Evolutionary conservation across 148 eudicot genomes (phyloP), one percentile per base, ranked within the genome.

Genomic region (Fagopyrum esculentum): DNA sequence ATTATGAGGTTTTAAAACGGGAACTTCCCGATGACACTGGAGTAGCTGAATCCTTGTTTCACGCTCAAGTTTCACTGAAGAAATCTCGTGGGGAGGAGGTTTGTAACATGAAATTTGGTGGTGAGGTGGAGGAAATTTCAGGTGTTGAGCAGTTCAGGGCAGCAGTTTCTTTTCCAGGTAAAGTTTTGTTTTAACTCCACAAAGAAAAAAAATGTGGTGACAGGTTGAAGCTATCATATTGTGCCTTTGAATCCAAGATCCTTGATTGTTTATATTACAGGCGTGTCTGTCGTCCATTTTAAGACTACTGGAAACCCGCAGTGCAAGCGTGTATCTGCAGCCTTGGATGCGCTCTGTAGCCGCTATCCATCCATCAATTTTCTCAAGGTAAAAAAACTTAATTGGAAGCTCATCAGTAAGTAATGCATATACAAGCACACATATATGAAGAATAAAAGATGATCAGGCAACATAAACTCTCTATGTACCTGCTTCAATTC

Each of bases 351-450:
- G 10, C 79, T 94, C n/a, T 89, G 96, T 71, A 76, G 73, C 47
- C 89, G 86, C 56, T 89, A 90, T 79, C 93, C 97, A 4, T 86
- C 89, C 71, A 82, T 90, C 61, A 92, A 83, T 78, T 95, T 95
- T 78, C 84, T 90, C 49, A 89, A 86, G 97, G 97, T 91, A 77
- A 35, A 35, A 35, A 35, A 2, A 2, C 40, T 35, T 1, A 2
- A 35, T 0, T 35, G 3, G 40, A 35, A 35, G 40, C 40, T n/a
- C n/a, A n/a, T 30, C 2, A 30, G 35, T 30, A 30, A 30, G 35
- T 30, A 30, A 30, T 30, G 35, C 35, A 8, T 49, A 22, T 22
- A 22, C 26, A 22, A 22, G 26, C 26, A 22, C 26, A 22, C 0
- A 22, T 22, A 22, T 22, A 22, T 22, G 26, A 22, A 22, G 26